phyloP scores from a whole-genome alignment of 306 rosid species.

The Glycine soja region DNA sequence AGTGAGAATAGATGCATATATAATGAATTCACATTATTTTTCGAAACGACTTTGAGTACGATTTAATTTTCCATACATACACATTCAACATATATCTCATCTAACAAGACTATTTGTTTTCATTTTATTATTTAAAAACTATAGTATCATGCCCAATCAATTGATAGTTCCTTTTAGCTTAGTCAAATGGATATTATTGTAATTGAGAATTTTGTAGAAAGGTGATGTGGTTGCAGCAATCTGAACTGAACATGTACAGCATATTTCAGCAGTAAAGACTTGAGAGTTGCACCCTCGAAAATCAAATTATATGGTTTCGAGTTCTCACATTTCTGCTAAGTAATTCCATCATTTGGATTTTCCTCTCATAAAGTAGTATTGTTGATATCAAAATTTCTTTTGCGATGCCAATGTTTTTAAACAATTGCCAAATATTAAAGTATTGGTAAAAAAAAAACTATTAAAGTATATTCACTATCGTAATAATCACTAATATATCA shows the following conservation, averaged over 20 bases:
- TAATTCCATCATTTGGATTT: background rate
- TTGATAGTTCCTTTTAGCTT: background rate
- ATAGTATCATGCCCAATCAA: background rate
- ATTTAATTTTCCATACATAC: background rate
- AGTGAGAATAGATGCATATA: too few species aligned
- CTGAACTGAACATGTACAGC: too few species aligned
- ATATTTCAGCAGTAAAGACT: background rate
- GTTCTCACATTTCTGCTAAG: background rate
- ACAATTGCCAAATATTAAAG: background rate
- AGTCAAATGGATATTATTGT: constrained; percentile 16
- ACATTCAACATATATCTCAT: background rate
- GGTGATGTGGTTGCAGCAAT: background rate
- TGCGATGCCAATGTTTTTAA: background rate
- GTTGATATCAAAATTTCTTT: background rate
- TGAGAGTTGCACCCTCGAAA: background rate
- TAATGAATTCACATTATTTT: background rate
- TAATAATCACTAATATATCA: background rate
- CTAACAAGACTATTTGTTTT: background rate
- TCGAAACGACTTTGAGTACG: background rate
- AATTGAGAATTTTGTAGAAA: background rate
- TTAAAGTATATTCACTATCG: background rate
- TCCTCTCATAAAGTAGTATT: background rate
- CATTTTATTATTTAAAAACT: background rate
- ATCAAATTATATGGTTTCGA: too few species aligned
- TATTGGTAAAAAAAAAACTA: background rate